phyloP scores from a whole-genome alignment of 1,284 basidiomycete species.

The Apiotrichum domesticum region DNA sequence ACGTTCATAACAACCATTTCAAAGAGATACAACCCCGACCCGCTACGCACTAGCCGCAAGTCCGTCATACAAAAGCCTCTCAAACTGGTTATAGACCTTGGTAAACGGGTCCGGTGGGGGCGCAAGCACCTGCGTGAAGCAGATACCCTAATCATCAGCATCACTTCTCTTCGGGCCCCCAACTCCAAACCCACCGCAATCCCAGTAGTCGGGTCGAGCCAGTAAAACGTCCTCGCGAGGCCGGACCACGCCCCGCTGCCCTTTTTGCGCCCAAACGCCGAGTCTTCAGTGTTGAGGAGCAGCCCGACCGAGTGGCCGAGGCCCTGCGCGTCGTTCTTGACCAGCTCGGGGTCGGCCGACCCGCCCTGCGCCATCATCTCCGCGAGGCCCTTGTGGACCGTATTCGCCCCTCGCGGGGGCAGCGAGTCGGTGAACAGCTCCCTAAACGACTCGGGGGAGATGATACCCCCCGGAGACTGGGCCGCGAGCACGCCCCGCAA shows the following conservation, averaged over 20 bases:
- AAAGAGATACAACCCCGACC: too few relatives aligned
- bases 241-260: constrained; percentile 26
- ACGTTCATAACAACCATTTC: too few relatives aligned
- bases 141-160: constrained; percentile 13
- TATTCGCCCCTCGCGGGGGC: not conserved
- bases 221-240: constrained; percentile 21
- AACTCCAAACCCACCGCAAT: constrained; percentile 15
- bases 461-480: constrained; percentile 9
- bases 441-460: constrained; percentile 16
- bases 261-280: constrained; percentile 12
- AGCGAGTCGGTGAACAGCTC: constrained; percentile 25
- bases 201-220: constrained; percentile 21
- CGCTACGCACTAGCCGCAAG: constrained; percentile 13
- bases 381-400: constrained; percentile 8
- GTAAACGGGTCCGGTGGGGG: constrained; percentile 19
- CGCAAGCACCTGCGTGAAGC: constrained; percentile 25
- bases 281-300: constrained; percentile 5
- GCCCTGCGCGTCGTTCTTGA: constrained; percentile 8
- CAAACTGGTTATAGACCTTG: constrained; percentile 26
- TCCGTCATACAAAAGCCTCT: constrained; percentile 29
- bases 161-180: too few relatives aligned
- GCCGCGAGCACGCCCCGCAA: constrained; percentile 27
- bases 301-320: constrained; percentile 16
- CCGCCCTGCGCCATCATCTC: constrained; percentile 4
- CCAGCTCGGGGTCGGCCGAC: constrained; percentile 13